Conservation (phyloP, 345 rosid species). For the Syzygium jambos region DNA sequence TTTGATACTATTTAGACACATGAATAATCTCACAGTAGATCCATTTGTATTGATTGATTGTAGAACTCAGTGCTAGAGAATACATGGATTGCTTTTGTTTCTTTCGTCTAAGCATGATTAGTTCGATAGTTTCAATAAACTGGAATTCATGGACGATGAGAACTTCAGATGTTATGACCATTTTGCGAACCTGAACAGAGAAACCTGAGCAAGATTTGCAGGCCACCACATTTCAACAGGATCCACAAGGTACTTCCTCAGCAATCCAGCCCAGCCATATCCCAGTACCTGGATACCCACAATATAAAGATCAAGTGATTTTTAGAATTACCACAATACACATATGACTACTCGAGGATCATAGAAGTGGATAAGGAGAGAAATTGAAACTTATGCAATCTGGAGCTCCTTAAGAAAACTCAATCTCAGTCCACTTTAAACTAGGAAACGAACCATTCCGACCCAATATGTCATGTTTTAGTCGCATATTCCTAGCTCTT, state of each 20-base stretch:
- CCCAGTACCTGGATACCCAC: slow-evolving; percentile 52
- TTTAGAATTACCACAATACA: rapidly evolving
- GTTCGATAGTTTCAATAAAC: not conserved
- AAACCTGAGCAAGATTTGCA: slow-evolving; percentile 90
- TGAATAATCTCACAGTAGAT: not conserved
- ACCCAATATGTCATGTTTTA: not conserved
- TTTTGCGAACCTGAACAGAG: slow-evolving; percentile 61
- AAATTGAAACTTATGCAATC: not conserved
- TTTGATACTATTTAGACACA: not conserved
- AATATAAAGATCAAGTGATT: not conserved
- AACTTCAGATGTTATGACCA: not conserved
- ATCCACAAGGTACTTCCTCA: slow-evolving; percentile 89
- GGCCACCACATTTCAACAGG: slow-evolving; percentile 99
- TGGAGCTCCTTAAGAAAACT: not conserved
- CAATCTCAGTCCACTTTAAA: not conserved
- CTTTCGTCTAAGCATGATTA: not conserved
- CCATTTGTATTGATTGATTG: not conserved
- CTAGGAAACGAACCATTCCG: not conserved
- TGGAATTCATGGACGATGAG: not conserved
- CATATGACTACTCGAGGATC: not conserved
- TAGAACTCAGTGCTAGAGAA: not conserved
- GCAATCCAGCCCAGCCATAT: slow-evolving; percentile 97
- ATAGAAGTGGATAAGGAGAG: not conserved
- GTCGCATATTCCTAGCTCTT: not conserved
- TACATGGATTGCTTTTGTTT: not conserved